These are phyloP conservation scores for Bauhinia variegata DNA, from an alignment of 306 rosid genomes.

Conservation along the genomic window DNA sequence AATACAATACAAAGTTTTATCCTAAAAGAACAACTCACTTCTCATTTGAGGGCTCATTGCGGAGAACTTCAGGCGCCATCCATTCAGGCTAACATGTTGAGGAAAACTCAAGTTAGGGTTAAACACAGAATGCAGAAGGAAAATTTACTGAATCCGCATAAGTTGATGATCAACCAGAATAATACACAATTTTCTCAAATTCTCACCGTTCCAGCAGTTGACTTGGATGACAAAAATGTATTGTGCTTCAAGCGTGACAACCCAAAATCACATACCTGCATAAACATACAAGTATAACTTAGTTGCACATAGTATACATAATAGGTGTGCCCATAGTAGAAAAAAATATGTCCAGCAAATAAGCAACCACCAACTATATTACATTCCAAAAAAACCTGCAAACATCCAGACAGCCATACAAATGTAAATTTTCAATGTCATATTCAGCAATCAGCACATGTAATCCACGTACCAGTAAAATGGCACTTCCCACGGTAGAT, in stretches of 20 bases:
- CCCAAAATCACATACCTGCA: slow-evolving; percentile 94
- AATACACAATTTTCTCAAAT: slow-evolving; percentile 26
- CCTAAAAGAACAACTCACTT: slow-evolving; percentile 43
- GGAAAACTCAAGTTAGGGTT: slow-evolving; percentile 38
- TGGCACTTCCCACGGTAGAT: not conserved
- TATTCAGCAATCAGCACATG: slow-evolving; percentile 2
- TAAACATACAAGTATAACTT: not conserved
- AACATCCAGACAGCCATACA: not conserved
- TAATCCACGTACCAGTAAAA: slow-evolving; percentile 4
- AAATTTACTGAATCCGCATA: slow-evolving; percentile 28
- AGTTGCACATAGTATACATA: not conserved
- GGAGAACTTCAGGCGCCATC: slow-evolving; percentile 99
- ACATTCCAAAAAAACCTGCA: not conserved
- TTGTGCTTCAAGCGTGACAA: slow-evolving; percentile 97
- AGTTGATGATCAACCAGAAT: slow-evolving; percentile 18
- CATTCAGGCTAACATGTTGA: slow-evolving; percentile 86
- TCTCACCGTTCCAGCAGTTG: slow-evolving; percentile 99
- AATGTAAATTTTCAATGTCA: slow-evolving; percentile 2
- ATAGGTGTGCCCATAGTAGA: slow-evolving; percentile 22
- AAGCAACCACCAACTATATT: not conserved
- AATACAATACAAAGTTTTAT: slow-evolving; percentile 3
- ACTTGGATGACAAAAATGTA: slow-evolving; percentile 96
- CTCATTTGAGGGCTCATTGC: slow-evolving; percentile 98
- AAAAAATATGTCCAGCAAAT: slow-evolving; percentile 4
- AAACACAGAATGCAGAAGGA: slow-evolving; percentile 28